Percentiles rank a stretch among this genome's conserved stretches.
Evolutionary conservation across 306 rosid genomes (phyloP).

Genomic region (Lathyrus tuberosus): DNA sequence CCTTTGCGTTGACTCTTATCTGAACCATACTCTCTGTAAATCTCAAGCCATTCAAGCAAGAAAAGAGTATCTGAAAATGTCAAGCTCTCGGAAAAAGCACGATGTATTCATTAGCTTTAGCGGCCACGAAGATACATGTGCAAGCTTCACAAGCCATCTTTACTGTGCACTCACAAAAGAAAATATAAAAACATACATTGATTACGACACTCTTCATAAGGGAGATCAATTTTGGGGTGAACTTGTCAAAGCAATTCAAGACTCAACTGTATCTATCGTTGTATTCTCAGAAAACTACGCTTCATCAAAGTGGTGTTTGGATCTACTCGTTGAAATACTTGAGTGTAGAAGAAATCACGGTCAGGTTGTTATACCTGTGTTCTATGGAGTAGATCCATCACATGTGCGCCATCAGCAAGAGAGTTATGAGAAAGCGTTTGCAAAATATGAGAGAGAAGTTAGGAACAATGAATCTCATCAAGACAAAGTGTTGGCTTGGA

Average conservation of each 20-base stretch:
- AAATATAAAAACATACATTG: not conserved
- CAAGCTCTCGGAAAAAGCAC: not conserved
- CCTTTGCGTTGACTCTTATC: too few species aligned
- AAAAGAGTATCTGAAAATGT: not conserved
- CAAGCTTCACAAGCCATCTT: slow-evolving; percentile 8
- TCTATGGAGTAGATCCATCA: slow-evolving; percentile 25
- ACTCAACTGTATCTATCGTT: not conserved
- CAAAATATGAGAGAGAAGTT: slow-evolving; percentile 7
- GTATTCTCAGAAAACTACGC: slow-evolving; percentile 24
- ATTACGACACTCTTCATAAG: not conserved
- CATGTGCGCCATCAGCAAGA: not conserved
- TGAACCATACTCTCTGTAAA: too few species aligned
- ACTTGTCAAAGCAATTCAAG: not conserved
- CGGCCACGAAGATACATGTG: not conserved
- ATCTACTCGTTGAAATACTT: not conserved
- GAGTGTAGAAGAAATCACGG: slow-evolving; percentile 6
- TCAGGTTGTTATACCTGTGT: slow-evolving; percentile 26
- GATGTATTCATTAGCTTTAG: slow-evolving; percentile 28
- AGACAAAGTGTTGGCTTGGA: not conserved
- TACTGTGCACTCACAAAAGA: not conserved
- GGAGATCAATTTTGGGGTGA: not conserved
- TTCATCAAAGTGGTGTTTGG: slow-evolving; percentile 24
- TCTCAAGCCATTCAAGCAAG: too few species aligned
- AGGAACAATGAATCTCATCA: not conserved
- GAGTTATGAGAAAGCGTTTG: slow-evolving; percentile 13